Evolutionary conservation across 2,329 filamentous ascomycete genomes (phyloP), one percentile per base, ranked within the genome.

Genomic region (Aureobasidium sp.): DNA sequence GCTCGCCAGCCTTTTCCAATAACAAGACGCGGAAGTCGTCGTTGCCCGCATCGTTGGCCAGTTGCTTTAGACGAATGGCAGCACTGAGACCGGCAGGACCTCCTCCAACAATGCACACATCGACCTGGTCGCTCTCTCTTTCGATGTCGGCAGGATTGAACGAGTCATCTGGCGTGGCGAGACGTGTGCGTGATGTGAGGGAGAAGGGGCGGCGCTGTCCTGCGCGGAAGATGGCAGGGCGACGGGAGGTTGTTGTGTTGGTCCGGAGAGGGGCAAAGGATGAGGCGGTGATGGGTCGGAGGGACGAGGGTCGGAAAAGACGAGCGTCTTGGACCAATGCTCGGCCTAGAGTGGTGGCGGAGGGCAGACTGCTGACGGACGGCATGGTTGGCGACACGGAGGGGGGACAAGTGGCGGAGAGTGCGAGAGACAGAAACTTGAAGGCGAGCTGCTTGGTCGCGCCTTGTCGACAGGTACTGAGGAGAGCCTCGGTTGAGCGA

Each of bases 21-120:
- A 99, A 79, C 63, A 99, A 79, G 12, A 99, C 93, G 37, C 94
- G 84, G 73, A 99, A 97, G 65, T 97, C 92, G 65, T 97, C 91
- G 75, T 97, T 96, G 65, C 94, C 93, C 37, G 90, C 90, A 72
- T 92, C 91, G 71, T 92, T 97, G 68, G 94, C 94, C 56, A 97
- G 82, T 76, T 99, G 93, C 81, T 97, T 97, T 61, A 99, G 79
- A 67, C 90, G 88, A 72, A 99, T 99, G 56, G 93, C 94, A 51
- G 94, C 92, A 68, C 90, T 89, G 67, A 99, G 83, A 64, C 94
- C 94, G 58, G 94, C 90, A 59, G 94, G 94, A n/a, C 94, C 93
- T 74, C 90, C 94, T 71, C 94, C 94, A 60, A 99, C 86, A 70
- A 99, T 97, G 76, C 91, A 96, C 34, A 99, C 92, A 76, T 99